Percentiles rank a stretch among this genome's conserved stretches.
Conservation (phyloP, 371 early-diverging fungal genomes). For the Batrachochytrium dendrobatidis region DNA sequence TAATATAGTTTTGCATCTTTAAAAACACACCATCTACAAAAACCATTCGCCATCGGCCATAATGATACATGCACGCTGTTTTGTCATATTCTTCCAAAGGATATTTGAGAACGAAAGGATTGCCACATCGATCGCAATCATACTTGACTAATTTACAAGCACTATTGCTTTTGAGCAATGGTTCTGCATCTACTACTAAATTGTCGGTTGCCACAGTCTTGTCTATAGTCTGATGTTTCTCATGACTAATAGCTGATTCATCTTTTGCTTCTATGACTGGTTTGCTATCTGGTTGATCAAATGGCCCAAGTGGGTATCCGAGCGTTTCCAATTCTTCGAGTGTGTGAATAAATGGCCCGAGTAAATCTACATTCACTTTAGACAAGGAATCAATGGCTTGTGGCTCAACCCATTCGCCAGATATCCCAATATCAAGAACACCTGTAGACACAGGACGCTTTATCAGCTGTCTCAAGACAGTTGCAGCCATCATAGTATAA, state of each 20-base stretch:
- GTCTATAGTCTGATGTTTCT: not conserved
- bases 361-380: too few relatives aligned
- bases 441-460: too few relatives aligned
- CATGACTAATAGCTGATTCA: not conserved
- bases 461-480: not conserved
- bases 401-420: too few relatives aligned
- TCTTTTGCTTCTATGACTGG: constrained; percentile 1
- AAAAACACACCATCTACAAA: not conserved
- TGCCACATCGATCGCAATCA: constrained; percentile 22
- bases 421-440: too few relatives aligned
- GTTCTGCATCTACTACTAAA: not conserved
- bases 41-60: constrained; percentile 7
- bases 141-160: constrained; percentile 4
- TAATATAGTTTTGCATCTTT: too few relatives aligned
- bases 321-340: too few relatives aligned
- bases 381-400: too few relatives aligned
- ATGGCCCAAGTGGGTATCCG: not conserved
- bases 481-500: constrained; percentile 1
- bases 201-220: not conserved
- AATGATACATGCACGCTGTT: constrained; percentile 16
- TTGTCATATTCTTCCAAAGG: constrained; percentile 9
- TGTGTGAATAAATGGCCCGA: too few relatives aligned
- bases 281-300: not conserved
- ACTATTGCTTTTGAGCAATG: too few relatives aligned
- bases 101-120: constrained; percentile 13